phyloP scores from a whole-genome alignment of 768 basidiomycete genomes.

The Leucocoprinus birnbaumii region DNA sequence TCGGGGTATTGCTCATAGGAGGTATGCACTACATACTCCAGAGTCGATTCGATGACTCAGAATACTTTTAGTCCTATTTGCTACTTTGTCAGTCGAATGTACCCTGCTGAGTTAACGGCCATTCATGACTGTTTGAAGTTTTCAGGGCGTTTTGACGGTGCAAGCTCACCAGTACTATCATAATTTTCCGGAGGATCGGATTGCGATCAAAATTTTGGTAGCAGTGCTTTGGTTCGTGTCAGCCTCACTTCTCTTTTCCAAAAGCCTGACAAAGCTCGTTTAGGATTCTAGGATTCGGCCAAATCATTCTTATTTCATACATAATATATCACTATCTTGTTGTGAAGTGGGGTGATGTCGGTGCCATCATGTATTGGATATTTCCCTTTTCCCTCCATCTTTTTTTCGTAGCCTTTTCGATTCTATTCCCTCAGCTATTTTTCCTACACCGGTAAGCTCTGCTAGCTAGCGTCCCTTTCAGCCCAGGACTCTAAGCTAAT shows the following conservation, averaged over 20 bases:
- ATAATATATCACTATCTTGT: conserved; percentile 19
- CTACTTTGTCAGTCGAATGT: conserved; percentile 5
- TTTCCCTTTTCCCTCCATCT: conserved; percentile 13
- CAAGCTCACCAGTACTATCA: conserved; percentile 19
- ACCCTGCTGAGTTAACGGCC: neutral
- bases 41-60: neutral
- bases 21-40: conserved; percentile 5
- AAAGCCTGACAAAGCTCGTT: neutral
- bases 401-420: conserved; percentile 13
- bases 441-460: conserved; percentile 14
- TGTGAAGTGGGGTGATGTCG: conserved; percentile 14
- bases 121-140: conserved; percentile 4
- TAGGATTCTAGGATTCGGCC: conserved; percentile 17
- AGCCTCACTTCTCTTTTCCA: neutral
- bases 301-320: conserved; percentile 17
- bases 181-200: conserved; percentile 15
- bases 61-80: neutral
- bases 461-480: no score
- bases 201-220: conserved; percentile 14
- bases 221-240: conserved; percentile 3
- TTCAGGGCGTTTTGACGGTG: conserved; percentile 18
- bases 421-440: conserved; percentile 14
- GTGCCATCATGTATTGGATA: conserved; percentile 9
- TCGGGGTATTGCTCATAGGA: conserved; percentile 21
- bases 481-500: neutral